These are phyloP conservation scores for Penicillium sp. DNA, from an alignment of 2,329 filamentous ascomycete species.

Conservation along the genomic window DNA sequence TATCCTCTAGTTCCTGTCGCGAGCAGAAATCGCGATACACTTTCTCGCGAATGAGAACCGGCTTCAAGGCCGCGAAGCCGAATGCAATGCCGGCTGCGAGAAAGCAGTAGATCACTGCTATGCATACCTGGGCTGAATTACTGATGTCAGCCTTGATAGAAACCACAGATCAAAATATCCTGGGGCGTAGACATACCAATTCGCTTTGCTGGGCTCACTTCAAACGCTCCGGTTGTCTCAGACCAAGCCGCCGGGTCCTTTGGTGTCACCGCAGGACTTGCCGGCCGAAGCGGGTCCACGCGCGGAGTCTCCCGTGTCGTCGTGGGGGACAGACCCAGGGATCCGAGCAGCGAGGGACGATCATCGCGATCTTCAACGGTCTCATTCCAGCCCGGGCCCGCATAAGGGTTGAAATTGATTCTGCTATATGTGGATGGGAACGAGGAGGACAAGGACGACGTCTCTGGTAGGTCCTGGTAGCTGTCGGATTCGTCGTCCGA, in stretches of 20 bases:
- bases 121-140: constrained; percentile 63
- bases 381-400: constrained; percentile 39
- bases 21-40: constrained; percentile 69
- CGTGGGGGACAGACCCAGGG: constrained; percentile 20
- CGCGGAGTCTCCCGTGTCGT: constrained; percentile 18
- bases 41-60: constrained; percentile 71
- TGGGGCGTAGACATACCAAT: constrained; percentile 45
- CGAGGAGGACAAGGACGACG: constrained; percentile 31
- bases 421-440: constrained; percentile 38
- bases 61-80: constrained; percentile 81
- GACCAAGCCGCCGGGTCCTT: constrained; percentile 15
- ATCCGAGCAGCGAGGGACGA: constrained; percentile 20
- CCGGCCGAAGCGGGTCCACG: constrained; percentile 9
- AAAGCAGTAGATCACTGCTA: constrained; percentile 71
- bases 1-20: constrained; percentile 47
- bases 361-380: constrained; percentile 32
- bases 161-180: neutral
- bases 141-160: neutral
- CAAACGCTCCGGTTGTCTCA: constrained; percentile 48
- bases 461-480: constrained; percentile 33
- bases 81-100: constrained; percentile 79
- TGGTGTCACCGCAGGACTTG: constrained; percentile 11
- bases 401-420: constrained; percentile 46
- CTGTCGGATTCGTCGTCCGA: constrained; percentile 26
- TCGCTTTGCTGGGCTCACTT: constrained; percentile 55